Base-by-base conservation (phyloP, 2,329 filamentous ascomycete genomes). In the Colletotrichum sansevieriae region DNA sequence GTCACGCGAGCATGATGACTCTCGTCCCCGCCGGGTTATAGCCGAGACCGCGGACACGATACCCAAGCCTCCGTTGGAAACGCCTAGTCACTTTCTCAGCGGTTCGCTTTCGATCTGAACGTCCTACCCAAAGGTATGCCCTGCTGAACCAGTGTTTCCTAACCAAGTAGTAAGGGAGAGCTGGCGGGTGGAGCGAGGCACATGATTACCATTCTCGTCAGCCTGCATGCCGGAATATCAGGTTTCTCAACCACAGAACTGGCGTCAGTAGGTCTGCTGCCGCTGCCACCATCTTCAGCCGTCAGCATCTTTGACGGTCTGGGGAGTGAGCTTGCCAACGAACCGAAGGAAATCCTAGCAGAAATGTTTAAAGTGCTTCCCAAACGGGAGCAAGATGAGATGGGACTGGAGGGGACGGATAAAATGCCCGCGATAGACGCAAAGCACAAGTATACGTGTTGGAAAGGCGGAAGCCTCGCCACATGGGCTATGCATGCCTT, bases 401-500 rank as follows among this genome's bases (percentile, higher is more conserved):
- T 46, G 43, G 12, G 43, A 18, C 11, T 44, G 43, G 12, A 44
- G 11, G 43, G 43, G 7, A 44, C 43, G 43, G 43, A 18, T 12
- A 44, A 18, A 44, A 44, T 44, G 41, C 41, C 41, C 5, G 41
- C 41, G 41, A n/a, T 15, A 44, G 41, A 44, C 41, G 12, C 10
- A 44, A 44, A 44, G 43, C 18, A 44, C 4, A 44, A 44, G 43
- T 44, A 44, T 44, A n/a, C 15, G 43, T 44, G 18, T n/a, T 44
- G 43, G 43, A 44, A 44, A 44, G 13, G 43, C 43, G 43, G 43
- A 18, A 10, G 43, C 43, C 43, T 44, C 43, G 43, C 43, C 13
- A 44, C 43, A n/a, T n/a, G n/a, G n/a, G n/a, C n/a, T n/a, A n/a
- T n/a, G n/a, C 13, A 44, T 44, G 43, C 43, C 43, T 44, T 44